phyloP scores from a whole-genome alignment of 371 early-diverging fungal genomes.

The Apophysomyces trapeziformis region DNA sequence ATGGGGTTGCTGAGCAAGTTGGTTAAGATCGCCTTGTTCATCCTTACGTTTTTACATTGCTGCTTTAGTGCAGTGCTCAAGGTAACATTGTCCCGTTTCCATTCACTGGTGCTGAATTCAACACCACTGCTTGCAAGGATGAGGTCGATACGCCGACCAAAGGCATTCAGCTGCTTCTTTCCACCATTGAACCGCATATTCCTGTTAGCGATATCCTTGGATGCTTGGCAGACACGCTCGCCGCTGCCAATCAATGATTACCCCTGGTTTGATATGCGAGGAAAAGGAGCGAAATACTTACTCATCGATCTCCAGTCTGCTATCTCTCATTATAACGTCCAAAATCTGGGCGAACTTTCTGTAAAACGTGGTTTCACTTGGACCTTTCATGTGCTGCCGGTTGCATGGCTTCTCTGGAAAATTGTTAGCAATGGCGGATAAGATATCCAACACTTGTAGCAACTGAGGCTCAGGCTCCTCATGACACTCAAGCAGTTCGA shows the following conservation, averaged over 20 bases:
- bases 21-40: conserved; percentile 17
- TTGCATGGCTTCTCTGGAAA: neutral
- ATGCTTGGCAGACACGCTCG: conserved; percentile 12
- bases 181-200: conserved; percentile 11
- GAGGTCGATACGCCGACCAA: conserved; percentile 5
- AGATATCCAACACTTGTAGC: conserved; percentile 9
- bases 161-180: neutral
- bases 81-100: conserved; percentile 1
- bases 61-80: conserved; percentile 5
- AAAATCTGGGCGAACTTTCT: conserved; percentile 8
- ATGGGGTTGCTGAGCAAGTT: neutral
- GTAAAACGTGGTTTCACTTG: conserved; percentile 13
- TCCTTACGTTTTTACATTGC: conserved; percentile 14
- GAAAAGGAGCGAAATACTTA: conserved; percentile 1
- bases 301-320: conserved; percentile 6
- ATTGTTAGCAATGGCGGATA: conserved; percentile 5
- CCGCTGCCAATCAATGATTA: conserved; percentile 4
- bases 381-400: neutral
- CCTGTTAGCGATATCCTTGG: conserved; percentile 1
- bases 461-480: neutral
- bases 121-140: conserved; percentile 3
- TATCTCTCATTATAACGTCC: conserved; percentile 10
- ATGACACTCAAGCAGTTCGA: neutral
- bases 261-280: too few species aligned
- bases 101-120: conserved; percentile 9